A percentile compares a stretch with the other conserved stretches of the same genome.
Evolutionary conservation across 2,329 filamentous ascomycete species (phyloP).

Genomic region (Microdochium bolleyi): DNA sequence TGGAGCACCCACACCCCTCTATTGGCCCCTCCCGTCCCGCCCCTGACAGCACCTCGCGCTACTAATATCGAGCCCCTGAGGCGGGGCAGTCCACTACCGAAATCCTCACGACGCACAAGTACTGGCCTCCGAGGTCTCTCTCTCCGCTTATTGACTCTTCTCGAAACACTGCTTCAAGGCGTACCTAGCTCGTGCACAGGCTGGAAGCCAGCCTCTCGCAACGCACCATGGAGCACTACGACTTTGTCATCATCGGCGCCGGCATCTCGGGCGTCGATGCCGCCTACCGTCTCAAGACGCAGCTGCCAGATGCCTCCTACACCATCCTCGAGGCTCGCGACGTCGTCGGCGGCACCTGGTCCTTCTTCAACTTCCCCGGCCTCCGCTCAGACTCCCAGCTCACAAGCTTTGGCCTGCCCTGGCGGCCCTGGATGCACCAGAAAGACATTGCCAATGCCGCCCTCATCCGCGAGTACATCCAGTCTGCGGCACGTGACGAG

Average conservation of each 20-base stretch:
- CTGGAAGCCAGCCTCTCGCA: background rate
- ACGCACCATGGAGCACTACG: conserved; percentile 19
- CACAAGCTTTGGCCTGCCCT: conserved; percentile 57
- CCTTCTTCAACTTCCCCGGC: conserved; percentile 69
- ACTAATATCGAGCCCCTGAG: too few relatives aligned
- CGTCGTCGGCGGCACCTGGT: conserved; percentile 69
- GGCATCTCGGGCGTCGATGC: conserved; percentile 59
- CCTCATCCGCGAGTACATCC: conserved; percentile 30
- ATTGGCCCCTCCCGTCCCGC: too few relatives aligned
- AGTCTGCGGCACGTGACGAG: background rate
- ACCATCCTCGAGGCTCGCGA: conserved; percentile 60
- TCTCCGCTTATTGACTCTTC: too few relatives aligned
- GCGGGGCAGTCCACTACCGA: too few relatives aligned
- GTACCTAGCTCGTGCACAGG: too few relatives aligned
- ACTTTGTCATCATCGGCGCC: conserved; percentile 56
- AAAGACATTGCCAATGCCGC: conserved; percentile 42
- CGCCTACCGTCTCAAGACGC: conserved; percentile 55
- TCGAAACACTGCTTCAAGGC: too few relatives aligned
- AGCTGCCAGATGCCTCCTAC: conserved; percentile 49
- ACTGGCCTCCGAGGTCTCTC: too few relatives aligned
- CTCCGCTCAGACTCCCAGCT: conserved; percentile 60
- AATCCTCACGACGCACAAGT: too few relatives aligned
- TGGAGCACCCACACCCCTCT: too few relatives aligned
- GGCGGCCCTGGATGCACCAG: conserved; percentile 61
- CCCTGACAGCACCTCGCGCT: too few relatives aligned